These are phyloP conservation scores for Mycena kentingensis DNA, from an alignment of 768 basidiomycete genomes.

Conservation along the genomic window DNA sequence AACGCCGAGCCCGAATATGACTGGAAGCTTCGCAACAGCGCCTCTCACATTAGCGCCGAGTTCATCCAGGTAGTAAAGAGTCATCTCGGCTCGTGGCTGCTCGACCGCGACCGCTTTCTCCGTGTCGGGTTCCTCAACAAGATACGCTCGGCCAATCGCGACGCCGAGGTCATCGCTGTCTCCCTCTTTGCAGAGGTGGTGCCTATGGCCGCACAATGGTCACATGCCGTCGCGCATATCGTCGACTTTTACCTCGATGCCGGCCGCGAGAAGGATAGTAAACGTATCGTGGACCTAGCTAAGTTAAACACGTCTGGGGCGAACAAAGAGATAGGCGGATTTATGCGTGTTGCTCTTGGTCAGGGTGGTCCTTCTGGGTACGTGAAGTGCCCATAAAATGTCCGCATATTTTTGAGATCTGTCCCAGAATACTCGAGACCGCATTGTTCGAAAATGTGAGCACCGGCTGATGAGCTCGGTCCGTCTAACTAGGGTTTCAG, in stretches of 20 bases:
- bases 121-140: slow-evolving; percentile 35
- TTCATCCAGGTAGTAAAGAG: slow-evolving; percentile 33
- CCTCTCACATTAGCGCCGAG: slow-evolving; percentile 33
- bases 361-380: slow-evolving; percentile 19
- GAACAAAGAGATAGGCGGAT: slow-evolving; percentile 38
- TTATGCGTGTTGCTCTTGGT: slow-evolving; percentile 52
- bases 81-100: slow-evolving; percentile 28
- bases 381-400: slow-evolving; percentile 10
- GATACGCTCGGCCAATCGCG: slow-evolving; percentile 25
- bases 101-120: slow-evolving; percentile 12
- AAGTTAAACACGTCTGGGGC: slow-evolving; percentile 28
- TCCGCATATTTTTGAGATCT: too few species aligned
- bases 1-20: slow-evolving; percentile 48
- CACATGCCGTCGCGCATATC: slow-evolving; percentile 55
- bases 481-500: slow-evolving; percentile 27
- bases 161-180: slow-evolving; percentile 43
- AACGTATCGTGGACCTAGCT: slow-evolving; percentile 42
- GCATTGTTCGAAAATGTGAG: slow-evolving; percentile 45
- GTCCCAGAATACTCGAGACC: too few species aligned
- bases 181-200: slow-evolving; percentile 55
- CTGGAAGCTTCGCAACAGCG: slow-evolving; percentile 47
- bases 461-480: background rate
- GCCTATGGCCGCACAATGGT: slow-evolving; percentile 58
- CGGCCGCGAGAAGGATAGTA: slow-evolving; percentile 34
- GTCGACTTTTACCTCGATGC: slow-evolving; percentile 62